Base-by-base conservation (phyloP, 495 filamentous ascomycete species). In the Recurvomyces mirabilis region DNA sequence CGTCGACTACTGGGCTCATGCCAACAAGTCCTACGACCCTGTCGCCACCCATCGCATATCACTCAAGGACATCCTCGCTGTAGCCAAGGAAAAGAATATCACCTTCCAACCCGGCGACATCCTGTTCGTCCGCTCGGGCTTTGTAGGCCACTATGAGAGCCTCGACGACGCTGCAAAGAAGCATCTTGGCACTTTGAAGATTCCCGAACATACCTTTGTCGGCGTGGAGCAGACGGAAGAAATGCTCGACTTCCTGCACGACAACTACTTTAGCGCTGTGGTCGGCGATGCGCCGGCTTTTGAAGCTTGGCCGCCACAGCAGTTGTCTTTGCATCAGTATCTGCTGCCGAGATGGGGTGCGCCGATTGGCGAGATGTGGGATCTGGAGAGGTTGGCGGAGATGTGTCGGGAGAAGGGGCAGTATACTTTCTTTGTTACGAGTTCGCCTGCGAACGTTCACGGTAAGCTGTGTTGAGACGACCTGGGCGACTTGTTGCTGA, bases 371-470 rank as follows among this genome's bases (percentile, higher is more conserved):
- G 74, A 77, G 60, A 74, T 77, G 72, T 64, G 71, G 51, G 71
- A 76, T 67, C 58, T 76, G 46, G 73, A 77, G 51, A 60, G 40
- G 15, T 40, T 77, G 37, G 63, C 67, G 13, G 36, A 42, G 49
- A 64, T 53, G 33, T 75, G 73, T 58, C 43, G 64, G 32, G 62
- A 67, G 57, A 44, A 62, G 36, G 69, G 69, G 14, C 68, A 68
- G 56, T 84, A 79, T 70, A 72, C 66, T 24, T 83, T 85, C 54
- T 72, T 86, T 49, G 58, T 85, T 35, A 78, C 75, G 6, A 75
- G 71, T 57, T 61, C 70, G 45, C 76, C 74, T 9, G 52, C 74
- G 44, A 70, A 76, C 55, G 67, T 73, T 25, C 54, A 58, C 19
- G 72, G 73, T 9, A 72, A 20, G 34, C 22, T 13, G 3, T 5